Evolutionary conservation across 2,329 filamentous ascomycete genomes (phyloP), one percentile per base, ranked within the genome.

Genomic region (Microsporum audouinii): DNA sequence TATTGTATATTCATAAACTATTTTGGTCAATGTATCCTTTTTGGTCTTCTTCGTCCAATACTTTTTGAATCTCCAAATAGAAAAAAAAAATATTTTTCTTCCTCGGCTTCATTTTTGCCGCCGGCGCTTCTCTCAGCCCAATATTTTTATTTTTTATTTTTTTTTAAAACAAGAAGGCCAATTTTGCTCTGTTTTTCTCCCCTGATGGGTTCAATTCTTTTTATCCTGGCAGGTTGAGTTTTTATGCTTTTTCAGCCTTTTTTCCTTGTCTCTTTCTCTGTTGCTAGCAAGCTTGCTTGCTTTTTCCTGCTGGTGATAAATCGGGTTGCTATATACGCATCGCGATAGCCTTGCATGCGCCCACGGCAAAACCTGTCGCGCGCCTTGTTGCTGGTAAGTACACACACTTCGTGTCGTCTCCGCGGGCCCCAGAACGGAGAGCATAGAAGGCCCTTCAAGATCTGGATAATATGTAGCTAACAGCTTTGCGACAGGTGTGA

Each of bases 331-430:
- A 55, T 55, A 55, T 55, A 55, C 51, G 51, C 51, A 55, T 53
- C 14, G 51, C 51, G 51, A 55, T 55, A 55, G 51, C 51, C 51
- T 55, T 55, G 51, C 51, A 55, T 55, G 51, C 51, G 51, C 51
- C 51, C 51, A 36, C 51, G 31, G 51, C 51, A 36, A 36, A 23
- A 55, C 51, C 31, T 34, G 31, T 55, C 51, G 51, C 31, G 51
- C 51, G 31, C 10, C 31, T n/a, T 55, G 7, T 29, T 33, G 29
- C 51, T 55, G 31, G 51, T n/a, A 36, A 34, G 29, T 36, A 55
- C 14, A 31, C 51, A 55, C 17, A 36, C 17, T 14, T 23, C 29
- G 10, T 12, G 5, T 36, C 51, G 31, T 12, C 51, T 55, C 51
- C n/a, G 17, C 27, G 23, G 23, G 23, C 27, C 17, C 1, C 17